phyloP scores from a whole-genome alignment of 2,329 filamentous ascomycete species.

The Lachnellula occidentalis region DNA sequence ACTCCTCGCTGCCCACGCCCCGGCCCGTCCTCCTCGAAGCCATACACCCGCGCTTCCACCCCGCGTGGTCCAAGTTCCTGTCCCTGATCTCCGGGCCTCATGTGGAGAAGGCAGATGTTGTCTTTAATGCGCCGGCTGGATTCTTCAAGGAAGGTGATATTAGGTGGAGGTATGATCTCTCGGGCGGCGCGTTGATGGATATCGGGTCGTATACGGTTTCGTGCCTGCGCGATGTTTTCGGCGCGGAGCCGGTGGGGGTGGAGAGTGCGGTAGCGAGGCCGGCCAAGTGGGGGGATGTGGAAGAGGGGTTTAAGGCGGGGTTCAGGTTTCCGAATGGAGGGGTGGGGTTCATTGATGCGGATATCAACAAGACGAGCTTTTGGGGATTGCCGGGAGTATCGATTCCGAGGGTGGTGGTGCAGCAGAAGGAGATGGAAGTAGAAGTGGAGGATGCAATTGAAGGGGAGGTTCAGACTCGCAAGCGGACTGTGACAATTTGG shows the following conservation, averaged over 20 bases:
- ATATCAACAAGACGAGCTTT: conserved; percentile 21
- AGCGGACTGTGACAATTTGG: conserved; percentile 17
- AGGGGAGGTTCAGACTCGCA: conserved; percentile 15
- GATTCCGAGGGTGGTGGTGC: conserved; percentile 19
- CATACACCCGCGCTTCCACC: conserved; percentile 47
- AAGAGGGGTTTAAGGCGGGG: conserved; percentile 25
- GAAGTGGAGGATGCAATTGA: conserved; percentile 44
- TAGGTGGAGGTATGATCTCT: conserved; percentile 38
- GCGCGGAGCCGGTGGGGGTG: conserved; percentile 36
- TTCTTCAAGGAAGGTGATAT: conserved; percentile 37
- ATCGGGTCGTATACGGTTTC: conserved; percentile 38
- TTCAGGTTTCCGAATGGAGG: conserved; percentile 38
- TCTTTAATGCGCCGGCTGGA: conserved; percentile 29
- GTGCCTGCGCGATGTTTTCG: conserved; percentile 36
- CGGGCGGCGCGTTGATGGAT: conserved; percentile 32
- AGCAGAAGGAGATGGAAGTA: conserved; percentile 46
- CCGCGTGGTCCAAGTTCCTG: conserved; percentile 40
- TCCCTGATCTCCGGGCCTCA: conserved; percentile 34
- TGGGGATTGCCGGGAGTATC: conserved; percentile 24
- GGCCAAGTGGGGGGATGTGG: conserved; percentile 16
- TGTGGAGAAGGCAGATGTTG: conserved; percentile 33
- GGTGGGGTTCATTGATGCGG: conserved; percentile 30
- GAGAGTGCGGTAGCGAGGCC: conserved; percentile 26
- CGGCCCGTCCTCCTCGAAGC: conserved; percentile 48
- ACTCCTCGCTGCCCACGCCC: conserved; percentile 19